phyloP scores from a whole-genome alignment of 1,139 yeast species.

The Geotrichum siamense region DNA sequence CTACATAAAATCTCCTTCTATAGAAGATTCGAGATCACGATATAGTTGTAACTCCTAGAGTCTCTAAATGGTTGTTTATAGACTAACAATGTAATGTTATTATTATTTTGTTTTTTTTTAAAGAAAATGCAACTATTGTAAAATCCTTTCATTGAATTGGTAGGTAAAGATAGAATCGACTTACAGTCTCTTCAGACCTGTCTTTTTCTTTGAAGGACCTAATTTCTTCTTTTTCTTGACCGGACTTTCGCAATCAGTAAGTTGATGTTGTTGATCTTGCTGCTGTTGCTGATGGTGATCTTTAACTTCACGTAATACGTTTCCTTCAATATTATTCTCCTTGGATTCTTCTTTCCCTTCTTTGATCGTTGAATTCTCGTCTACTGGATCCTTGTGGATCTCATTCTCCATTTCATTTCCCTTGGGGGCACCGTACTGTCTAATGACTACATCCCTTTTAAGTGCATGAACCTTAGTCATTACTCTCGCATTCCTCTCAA shows the following conservation, averaged over 20 bases:
- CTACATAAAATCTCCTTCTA: too few species aligned
- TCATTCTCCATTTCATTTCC: constrained; percentile 4
- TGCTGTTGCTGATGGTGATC: background rate
- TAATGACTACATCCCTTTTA: constrained; percentile 10
- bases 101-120: too few species aligned
- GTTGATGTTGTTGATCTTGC: too few species aligned
- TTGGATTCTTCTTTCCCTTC: background rate
- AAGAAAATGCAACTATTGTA: too few species aligned
- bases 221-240: constrained; percentile 7
- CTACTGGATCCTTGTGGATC: background rate
- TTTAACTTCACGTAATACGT: background rate
- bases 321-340: background rate
- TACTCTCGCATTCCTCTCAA: constrained; percentile 29
- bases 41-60: too few species aligned
- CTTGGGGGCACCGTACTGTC: constrained; percentile 6
- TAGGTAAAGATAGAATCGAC: too few species aligned
- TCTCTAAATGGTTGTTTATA: too few species aligned
- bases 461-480: constrained; percentile 33
- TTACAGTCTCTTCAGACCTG: constrained; percentile 7
- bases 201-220: constrained; percentile 3
- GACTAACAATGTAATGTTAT: too few species aligned
- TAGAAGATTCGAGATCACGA: too few species aligned
- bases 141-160: too few species aligned
- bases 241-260: background rate
- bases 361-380: background rate